Conservation (phyloP, 2,329 filamentous ascomycete species). For the Ceratocystis smalleyi region DNA sequence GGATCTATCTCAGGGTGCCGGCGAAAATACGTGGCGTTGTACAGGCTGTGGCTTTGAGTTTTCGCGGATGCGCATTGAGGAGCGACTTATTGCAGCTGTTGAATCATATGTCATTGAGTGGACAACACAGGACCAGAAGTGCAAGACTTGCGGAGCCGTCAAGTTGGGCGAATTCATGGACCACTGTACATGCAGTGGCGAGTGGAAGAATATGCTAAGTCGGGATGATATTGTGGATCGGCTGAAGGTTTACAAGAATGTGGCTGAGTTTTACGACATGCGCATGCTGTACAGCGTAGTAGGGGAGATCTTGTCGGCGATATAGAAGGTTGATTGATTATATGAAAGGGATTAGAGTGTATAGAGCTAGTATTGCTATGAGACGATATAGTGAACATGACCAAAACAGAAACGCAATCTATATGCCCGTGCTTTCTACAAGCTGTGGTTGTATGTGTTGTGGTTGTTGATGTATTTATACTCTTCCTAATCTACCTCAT, state of each 20-base stretch:
- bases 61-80: conserved; percentile 68
- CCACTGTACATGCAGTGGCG: conserved; percentile 82
- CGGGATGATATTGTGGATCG: conserved; percentile 48
- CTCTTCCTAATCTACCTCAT: too few relatives aligned
- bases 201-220: conserved; percentile 61
- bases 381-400: neutral
- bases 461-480: too few relatives aligned
- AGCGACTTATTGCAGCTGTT: conserved; percentile 61
- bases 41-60: conserved; percentile 59
- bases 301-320: conserved; percentile 38
- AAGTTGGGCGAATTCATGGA: conserved; percentile 90
- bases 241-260: conserved; percentile 55
- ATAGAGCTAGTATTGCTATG: neutral
- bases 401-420: neutral
- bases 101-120: conserved; percentile 63
- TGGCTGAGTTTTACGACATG: conserved; percentile 65
- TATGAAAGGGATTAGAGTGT: neutral
- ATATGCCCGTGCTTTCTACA: neutral
- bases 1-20: conserved; percentile 20
- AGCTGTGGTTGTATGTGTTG: neutral
- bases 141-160: conserved; percentile 52
- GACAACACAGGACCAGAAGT: conserved; percentile 82
- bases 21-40: conserved; percentile 53
- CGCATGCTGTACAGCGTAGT: conserved; percentile 68
- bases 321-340: conserved; percentile 24